Evolutionary conservation across 371 early-diverging fungal genomes (phyloP).

Genomic region (Mucor lusitanicus): DNA sequence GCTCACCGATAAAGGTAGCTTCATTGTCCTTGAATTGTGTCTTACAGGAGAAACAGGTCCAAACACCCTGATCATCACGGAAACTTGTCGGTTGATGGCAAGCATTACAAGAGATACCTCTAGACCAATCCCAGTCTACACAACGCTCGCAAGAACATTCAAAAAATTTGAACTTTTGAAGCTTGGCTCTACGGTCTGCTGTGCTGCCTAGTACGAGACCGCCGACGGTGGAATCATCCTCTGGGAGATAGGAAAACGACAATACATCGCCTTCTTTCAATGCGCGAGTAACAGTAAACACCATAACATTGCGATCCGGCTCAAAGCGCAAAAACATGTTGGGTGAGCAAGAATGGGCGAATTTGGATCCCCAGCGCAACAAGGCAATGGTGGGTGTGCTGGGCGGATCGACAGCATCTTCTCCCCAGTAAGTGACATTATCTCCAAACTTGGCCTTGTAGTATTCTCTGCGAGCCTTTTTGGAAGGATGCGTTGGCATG

Average conservation of each 20-base stretch:
- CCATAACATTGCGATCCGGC: slow-evolving; percentile 34
- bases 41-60: slow-evolving; percentile 28
- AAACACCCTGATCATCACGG: not conserved
- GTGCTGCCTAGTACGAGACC: slow-evolving; percentile 47
- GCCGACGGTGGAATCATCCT: slow-evolving; percentile 43
- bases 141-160: slow-evolving; percentile 46
- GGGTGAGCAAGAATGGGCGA: slow-evolving; percentile 52
- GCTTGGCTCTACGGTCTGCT: slow-evolving; percentile 30
- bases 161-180: slow-evolving; percentile 49
- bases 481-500: slow-evolving; percentile 28
- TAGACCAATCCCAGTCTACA: slow-evolving; percentile 37
- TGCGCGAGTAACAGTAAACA: slow-evolving; percentile 37
- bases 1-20: slow-evolving; percentile 20
- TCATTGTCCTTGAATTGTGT: not conserved
- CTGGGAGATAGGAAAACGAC: slow-evolving; percentile 51
- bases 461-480: slow-evolving; percentile 25
- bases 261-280: slow-evolving; percentile 33
- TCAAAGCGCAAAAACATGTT: slow-evolving; percentile 49
- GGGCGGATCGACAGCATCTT: slow-evolving; percentile 3
- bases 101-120: slow-evolving; percentile 23
- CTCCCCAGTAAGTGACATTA: slow-evolving; percentile 24
- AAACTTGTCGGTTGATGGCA: slow-evolving; percentile 11
- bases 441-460: slow-evolving; percentile 31
- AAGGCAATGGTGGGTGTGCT: slow-evolving; percentile 36
- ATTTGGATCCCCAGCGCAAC: slow-evolving; percentile 50